Conservation (phyloP, 139 green algal genomes). For the Axilococcus clingmanii region DNA sequence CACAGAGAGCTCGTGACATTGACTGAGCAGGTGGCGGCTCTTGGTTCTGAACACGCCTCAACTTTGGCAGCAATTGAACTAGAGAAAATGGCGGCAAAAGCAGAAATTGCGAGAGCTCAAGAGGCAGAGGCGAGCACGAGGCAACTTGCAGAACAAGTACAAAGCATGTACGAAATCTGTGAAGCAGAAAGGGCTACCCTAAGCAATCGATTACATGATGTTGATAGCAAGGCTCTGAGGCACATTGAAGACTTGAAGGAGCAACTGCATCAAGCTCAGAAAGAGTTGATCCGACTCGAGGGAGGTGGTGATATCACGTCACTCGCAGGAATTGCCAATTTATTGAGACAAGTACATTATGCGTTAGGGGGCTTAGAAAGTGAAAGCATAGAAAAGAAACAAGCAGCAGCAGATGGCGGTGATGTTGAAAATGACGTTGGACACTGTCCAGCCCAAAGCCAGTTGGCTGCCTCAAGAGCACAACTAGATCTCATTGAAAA, state of each 20-base stretch:
- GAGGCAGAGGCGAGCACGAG: neutral
- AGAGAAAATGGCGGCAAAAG: neutral
- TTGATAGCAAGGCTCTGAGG: neutral
- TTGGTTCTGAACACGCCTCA: constrained; percentile 7
- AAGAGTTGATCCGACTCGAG: no score
- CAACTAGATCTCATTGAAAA: constrained; percentile 6
- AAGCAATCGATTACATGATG: neutral
- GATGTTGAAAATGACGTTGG: no score
- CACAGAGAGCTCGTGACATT: neutral
- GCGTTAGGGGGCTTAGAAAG: no score
- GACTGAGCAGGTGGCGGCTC: constrained; percentile 5
- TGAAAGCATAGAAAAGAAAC: no score
- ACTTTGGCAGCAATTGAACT: neutral
- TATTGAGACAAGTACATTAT: no score
- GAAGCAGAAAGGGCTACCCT: neutral
- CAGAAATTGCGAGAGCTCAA: neutral
- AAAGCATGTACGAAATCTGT: constrained; percentile 1
- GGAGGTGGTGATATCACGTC: no score
- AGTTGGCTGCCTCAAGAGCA: neutral
- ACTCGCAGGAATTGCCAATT: no score
- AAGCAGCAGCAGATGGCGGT: no score
- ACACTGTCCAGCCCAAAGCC: no score
- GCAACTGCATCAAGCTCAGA: no score
- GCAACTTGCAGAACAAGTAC: neutral
- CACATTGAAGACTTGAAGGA: neutral